Evolutionary conservation across 139 green algal species (phyloP).

Genomic region (Yamagishiella unicocca): DNA sequence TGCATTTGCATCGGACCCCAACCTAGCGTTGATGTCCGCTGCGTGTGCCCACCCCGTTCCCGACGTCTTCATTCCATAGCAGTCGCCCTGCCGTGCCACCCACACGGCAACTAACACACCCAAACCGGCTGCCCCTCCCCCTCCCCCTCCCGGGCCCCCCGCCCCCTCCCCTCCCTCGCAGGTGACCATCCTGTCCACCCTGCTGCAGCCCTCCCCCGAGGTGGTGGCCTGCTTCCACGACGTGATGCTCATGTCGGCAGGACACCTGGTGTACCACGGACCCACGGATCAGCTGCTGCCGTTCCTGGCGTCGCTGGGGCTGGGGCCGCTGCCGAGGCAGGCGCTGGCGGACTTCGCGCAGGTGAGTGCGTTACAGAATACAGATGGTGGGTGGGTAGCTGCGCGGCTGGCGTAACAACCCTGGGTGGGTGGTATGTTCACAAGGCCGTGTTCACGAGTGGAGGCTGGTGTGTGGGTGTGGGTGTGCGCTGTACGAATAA

Average conservation of each 20-base stretch:
- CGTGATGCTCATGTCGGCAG: conserved; percentile 67
- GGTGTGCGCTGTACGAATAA: too few species aligned
- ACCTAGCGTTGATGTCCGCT: too few species aligned
- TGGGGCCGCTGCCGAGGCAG: conserved; percentile 53
- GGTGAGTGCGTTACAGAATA: conserved; percentile 46
- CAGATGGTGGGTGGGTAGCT: too few species aligned
- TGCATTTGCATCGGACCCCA: neutral
- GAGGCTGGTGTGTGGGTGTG: too few species aligned
- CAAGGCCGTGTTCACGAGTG: too few species aligned
- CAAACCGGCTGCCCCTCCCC: neutral
- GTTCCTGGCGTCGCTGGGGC: conserved; percentile 72
- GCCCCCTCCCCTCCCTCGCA: conserved; percentile 32
- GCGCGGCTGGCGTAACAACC: too few species aligned
- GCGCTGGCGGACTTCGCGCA: conserved; percentile 87
- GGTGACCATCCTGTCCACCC: conserved; percentile 71
- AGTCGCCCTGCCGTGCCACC: neutral
- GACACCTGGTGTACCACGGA: conserved; percentile 61
- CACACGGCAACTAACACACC: too few species aligned
- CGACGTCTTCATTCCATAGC: neutral
- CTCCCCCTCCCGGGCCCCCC: too few species aligned
- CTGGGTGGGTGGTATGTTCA: too few species aligned
- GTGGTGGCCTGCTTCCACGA: conserved; percentile 71
- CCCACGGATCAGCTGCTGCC: conserved; percentile 62
- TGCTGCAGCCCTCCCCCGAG: conserved; percentile 91
- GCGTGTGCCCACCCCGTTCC: neutral